Base-by-base conservation (phyloP, 768 basidiomycete species). In the Tricholoma terreum region DNA sequence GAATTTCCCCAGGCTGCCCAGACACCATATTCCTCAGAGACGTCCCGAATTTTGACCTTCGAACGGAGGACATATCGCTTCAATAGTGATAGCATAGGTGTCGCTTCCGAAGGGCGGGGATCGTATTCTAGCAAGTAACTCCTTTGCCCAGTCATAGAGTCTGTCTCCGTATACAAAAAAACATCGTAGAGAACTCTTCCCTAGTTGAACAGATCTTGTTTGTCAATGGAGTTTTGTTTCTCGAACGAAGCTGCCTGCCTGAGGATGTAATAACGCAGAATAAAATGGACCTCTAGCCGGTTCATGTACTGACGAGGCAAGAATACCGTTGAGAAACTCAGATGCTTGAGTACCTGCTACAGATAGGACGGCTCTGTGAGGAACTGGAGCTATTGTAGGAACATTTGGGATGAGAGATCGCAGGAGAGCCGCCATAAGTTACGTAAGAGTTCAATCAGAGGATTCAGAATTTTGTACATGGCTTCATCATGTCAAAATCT, bases 171-270 rank as follows among this genome's bases (percentile, higher is more conserved):
- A 69, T 92, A 91, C 60, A 97, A 77, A 72, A 98, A 94, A 51
- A 89, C 73, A 70, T 98, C 95, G 67, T 94, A 87, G 46, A 97
- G 76, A 30, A 98, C 85, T 67, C 94, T 82, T 38, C 96, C 96
- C 94, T 95, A 65, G 19, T 65, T 38, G 22, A 52, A 65, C 14
- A 56, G 46, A 60, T 58, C 62, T 50, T 35, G 24, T 52, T 24
- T 48, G 51, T 61, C 36, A 62, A 57, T 59, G 27, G 5, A 21
- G 15, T 31, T 30, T 54, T 46, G 22, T 40, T 51, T 50, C 31
- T 55, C 50, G 52, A 61, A 54, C 57, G 50, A 59, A 59, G 66
- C 57, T 33, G 68, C 80, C 61, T 70, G 84, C 91, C 79, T 92
- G 90, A 52, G 92, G 87, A 66, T 90, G 87, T 14, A 94, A 73